Evolutionary conservation across 148 eudicot species (phyloP), one percentile per base, ranked within the genome.

Genomic region (Chenopodium formosanum): DNA sequence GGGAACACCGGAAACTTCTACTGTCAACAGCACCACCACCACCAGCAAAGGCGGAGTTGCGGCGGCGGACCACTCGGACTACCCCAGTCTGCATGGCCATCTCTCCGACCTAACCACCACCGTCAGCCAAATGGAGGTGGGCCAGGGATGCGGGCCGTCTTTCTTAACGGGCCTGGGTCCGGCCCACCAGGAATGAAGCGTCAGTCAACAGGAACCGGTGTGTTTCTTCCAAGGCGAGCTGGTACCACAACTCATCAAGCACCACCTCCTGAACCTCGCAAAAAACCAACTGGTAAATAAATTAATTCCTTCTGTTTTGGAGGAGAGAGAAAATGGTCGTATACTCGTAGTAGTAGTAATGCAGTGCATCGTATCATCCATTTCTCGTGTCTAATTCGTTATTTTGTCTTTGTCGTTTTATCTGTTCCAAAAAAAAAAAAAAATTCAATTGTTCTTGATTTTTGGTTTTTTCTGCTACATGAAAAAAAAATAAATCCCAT

Each of bases 131-230:
- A 17, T 17, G 52, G 75, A 17, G 44, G 44, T 40, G 86, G 77
- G 22, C 44, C 80, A 13, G 82, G 73, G 23, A 73, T 84, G 81
- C 73, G 83, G 9, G 67, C 83, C 20, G 47, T 80, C 14, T 77
- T 53, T n/a, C 79, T 64, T 0, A 85, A 87, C 52, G 86, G 89
- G 17, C 56, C 83, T 53, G 83, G 77, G 34, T 60, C 70, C 14
- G 44, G 44, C 44, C 44, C 66, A 31, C 67, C 77, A 8, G 87
- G 82, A 2, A 78, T 81, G 44, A 92, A 89, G 78, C 84, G 83
- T 56, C 86, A 82, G 76, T 91, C 94, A 0, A 86, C 90, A 4
- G 98, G 98, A 1, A 94, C 98, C 0, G 98, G 98, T 0, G 98
- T 94, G 0, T 94, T 94, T 70, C 53, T 94, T 2, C 98, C 98